phyloP scores from a whole-genome alignment of 2,329 filamentous ascomycete genomes.

The Dothideomycetes sp. region DNA sequence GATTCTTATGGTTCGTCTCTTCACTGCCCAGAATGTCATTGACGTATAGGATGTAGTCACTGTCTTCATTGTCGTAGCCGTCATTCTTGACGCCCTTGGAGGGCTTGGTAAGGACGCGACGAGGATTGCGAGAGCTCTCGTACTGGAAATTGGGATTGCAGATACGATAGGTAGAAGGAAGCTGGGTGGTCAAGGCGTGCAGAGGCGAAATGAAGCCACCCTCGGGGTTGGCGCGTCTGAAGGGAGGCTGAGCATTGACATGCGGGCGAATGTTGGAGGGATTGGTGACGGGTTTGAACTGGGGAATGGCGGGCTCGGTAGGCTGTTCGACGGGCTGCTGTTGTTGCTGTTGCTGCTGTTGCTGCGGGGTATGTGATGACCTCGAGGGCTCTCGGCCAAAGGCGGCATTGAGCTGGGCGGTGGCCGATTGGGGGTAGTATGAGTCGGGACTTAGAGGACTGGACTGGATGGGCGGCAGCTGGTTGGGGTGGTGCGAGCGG shows the following conservation, averaged over 20 bases:
- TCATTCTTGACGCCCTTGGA: constrained; percentile 99
- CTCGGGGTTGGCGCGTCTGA: constrained; percentile 87
- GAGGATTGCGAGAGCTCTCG: constrained; percentile 91
- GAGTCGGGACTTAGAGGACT: constrained; percentile 20
- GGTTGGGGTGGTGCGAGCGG: constrained; percentile 39
- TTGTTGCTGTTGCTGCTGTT: too few species aligned
- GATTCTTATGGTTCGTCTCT: constrained; percentile 97
- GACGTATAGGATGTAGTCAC: constrained; percentile 97
- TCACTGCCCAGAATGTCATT: constrained; percentile 97
- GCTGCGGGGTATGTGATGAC: constrained; percentile 4
- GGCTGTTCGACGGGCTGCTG: too few species aligned
- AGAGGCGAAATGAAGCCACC: constrained; percentile 96
- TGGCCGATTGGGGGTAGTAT: constrained; percentile 60
- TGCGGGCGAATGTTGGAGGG: constrained; percentile 67
- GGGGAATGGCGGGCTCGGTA: constrained; percentile 61
- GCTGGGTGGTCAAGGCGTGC: constrained; percentile 85
- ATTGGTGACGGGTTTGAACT: constrained; percentile 70
- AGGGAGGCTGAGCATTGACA: constrained; percentile 78
- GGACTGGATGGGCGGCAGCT: constrained; percentile 64
- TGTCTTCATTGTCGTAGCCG: constrained; percentile 97
- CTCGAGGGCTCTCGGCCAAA: constrained; percentile 37
- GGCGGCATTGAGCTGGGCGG: constrained; percentile 59
- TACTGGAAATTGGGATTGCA: constrained; percentile 98
- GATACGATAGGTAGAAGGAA: constrained; percentile 93
- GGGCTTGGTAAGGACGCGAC: constrained; percentile 90